Base-by-base conservation (phyloP, 225 moss, liverwort and hornwort genomes). In the Lunularia cruciata region DNA sequence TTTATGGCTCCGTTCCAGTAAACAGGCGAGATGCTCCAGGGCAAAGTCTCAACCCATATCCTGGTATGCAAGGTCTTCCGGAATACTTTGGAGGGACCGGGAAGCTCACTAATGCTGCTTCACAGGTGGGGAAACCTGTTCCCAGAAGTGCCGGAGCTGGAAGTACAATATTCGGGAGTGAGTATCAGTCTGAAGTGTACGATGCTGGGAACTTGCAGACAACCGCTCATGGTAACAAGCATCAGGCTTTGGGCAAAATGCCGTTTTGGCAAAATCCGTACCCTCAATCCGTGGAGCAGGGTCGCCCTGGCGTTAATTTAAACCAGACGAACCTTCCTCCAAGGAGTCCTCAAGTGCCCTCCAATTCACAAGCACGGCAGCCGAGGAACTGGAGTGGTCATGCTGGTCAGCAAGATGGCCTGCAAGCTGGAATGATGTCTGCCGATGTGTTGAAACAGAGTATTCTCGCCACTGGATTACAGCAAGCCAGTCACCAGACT, bases 221-320 rank as follows among this genome's bases (percentile, higher is more conserved):
- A 1, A 38, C 40, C 27, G 43, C 60, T 31, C 83, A 73, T 49
- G 52, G 43, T 56, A 74, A 31, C 55, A 85, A 85, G 54, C 86
- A 82, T 72, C 91, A 89, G 79, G 72, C 82, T 20, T 75, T 85
- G 62, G 77, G 85, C 25, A 95, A 90, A 39, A 89, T 95, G 91
- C 82, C 91, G 46, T 92, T 92, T 52, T 91, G 95, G 79, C 95
- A 95, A 27, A 83, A 77, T 22, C 85, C 91, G 60, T 91, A 83
- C 73, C 87, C 88, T 20, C 89, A 90, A 16, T 75, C 69, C 11
- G 64, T 69, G 36, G 73, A 81, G 59, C 76, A 73, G 12, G 70
- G 28, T 65, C 84, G 80, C 75, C 78, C 72, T 84, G 76, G 70
- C 47, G 73, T 75, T 39, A 84, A 71, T 60, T 6, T 83, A 15